phyloP scores from a whole-genome alignment of 805 yeast species.

The Metschnikowia drakensbergensis region DNA sequence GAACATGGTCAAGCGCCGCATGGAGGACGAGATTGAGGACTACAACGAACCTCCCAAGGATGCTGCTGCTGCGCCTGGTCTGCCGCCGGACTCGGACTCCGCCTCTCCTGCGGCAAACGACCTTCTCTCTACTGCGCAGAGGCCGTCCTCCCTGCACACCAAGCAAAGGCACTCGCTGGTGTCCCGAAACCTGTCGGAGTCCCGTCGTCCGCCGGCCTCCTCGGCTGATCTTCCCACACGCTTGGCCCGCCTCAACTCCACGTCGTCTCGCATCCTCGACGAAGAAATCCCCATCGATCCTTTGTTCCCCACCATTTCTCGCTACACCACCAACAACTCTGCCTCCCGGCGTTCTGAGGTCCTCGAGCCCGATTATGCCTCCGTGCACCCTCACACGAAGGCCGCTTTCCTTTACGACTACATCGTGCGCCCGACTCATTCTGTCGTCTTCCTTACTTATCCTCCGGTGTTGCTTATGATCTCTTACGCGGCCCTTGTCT shows the following conservation, averaged over 20 bases:
- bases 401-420: constrained; percentile 40
- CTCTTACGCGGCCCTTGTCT: constrained; percentile 64
- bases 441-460: constrained; percentile 56
- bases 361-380: no score
- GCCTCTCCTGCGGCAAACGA: no score
- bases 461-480: constrained; percentile 75
- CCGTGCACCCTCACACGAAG: background rate
- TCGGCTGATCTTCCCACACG: background rate
- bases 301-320: constrained; percentile 35
- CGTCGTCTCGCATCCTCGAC: constrained; percentile 15
- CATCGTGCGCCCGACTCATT: constrained; percentile 55
- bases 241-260: background rate
- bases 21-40: constrained; percentile 8
- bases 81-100: no score
- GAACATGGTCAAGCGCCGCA: constrained; percentile 24
- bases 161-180: no score
- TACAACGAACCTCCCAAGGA: constrained; percentile 10
- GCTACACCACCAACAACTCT: constrained; percentile 34
- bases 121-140: no score
- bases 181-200: background rate
- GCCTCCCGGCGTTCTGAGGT: background rate
- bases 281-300: constrained; percentile 38
- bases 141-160: no score
- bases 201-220: background rate
- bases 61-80: no score